Evolutionary conservation across 768 basidiomycete species (phyloP).

Genomic region (Termitomyces sp.): DNA sequence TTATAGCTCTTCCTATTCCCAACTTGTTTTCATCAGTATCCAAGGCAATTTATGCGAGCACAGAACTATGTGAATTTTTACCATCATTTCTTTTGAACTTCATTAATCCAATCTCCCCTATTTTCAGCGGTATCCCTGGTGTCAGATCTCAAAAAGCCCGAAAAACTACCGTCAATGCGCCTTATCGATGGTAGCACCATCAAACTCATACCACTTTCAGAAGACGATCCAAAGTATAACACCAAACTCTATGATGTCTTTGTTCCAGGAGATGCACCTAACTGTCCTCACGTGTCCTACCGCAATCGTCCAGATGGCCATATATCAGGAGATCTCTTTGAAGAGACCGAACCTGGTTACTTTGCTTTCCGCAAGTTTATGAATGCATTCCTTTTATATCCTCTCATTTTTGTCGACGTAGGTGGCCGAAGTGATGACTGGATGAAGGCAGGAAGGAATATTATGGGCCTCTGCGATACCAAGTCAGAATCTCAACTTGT

Average conservation of each 20-base stretch:
- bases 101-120: too few species aligned
- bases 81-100: not conserved
- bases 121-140: slow-evolving; percentile 4
- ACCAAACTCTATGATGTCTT: slow-evolving; percentile 3
- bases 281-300: slow-evolving; percentile 5
- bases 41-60: slow-evolving; percentile 8
- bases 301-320: slow-evolving; percentile 5
- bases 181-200: not conserved
- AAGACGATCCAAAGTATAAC: not conserved
- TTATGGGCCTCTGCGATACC: slow-evolving; percentile 1
- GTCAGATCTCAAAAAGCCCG: slow-evolving; percentile 2
- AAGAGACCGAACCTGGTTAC: slow-evolving; percentile 4
- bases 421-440: slow-evolving; percentile 10
- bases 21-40: not conserved
- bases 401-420: not conserved
- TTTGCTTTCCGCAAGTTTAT: slow-evolving; percentile 2
- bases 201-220: not conserved
- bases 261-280: slow-evolving; percentile 3
- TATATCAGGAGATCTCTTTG: slow-evolving; percentile 9
- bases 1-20: not conserved
- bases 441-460: slow-evolving; percentile 2
- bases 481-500: not conserved
- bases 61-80: not conserved
- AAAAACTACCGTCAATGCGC: slow-evolving; percentile 1
- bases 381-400: too few species aligned